Percentiles rank a stretch among this genome's conserved stretches.
These are phyloP conservation scores for Yamadazyma tumulicola DNA, from an alignment of 805 yeast species.

Conservation along the genomic window DNA sequence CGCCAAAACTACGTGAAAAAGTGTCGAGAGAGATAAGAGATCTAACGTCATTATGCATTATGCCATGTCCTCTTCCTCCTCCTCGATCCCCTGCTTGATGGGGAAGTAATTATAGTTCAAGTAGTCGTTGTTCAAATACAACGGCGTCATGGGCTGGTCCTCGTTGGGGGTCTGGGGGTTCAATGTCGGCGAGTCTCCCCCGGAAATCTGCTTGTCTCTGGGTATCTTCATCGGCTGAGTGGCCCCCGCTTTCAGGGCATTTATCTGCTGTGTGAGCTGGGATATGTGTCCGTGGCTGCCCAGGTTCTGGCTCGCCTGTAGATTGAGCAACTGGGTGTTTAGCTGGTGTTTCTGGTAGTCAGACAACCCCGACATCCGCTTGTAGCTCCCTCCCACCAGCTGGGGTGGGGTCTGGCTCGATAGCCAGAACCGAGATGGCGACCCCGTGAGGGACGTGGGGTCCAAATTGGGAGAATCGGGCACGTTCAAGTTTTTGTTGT, in stretches of 20 bases:
- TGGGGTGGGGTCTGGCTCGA: constrained; percentile 53
- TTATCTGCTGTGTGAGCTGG: too few species aligned
- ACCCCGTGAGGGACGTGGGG: constrained; percentile 51
- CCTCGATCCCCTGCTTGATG: constrained; percentile 5
- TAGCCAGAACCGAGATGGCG: constrained; percentile 54
- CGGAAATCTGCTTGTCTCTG: constrained; percentile 9
- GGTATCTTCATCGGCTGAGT: not conserved
- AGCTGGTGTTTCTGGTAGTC: constrained; percentile 4
- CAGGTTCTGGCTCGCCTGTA: too few species aligned
- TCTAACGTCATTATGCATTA: not conserved
- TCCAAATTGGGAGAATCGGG: constrained; percentile 54
- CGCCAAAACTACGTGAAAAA: too few species aligned
- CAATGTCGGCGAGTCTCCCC: constrained; percentile 26
- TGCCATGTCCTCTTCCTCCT: constrained; percentile 9
- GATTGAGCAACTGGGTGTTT: constrained; percentile 3
- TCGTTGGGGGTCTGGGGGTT: constrained; percentile 41
- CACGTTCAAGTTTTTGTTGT: constrained; percentile 5
- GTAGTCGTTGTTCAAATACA: constrained; percentile 18
- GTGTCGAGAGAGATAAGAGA: too few species aligned
- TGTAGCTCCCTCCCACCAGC: constrained; percentile 22
- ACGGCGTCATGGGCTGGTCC: constrained; percentile 44
- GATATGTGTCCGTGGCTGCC: too few species aligned
- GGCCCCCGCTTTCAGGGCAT: constrained; percentile 2
- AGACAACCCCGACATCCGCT: constrained; percentile 17
- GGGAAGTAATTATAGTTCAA: constrained; percentile 6